Evolutionary conservation across 352 stramenopile species (phyloP), one percentile per base, ranked within the genome.

Genomic region (Pythium aristosporum): DNA sequence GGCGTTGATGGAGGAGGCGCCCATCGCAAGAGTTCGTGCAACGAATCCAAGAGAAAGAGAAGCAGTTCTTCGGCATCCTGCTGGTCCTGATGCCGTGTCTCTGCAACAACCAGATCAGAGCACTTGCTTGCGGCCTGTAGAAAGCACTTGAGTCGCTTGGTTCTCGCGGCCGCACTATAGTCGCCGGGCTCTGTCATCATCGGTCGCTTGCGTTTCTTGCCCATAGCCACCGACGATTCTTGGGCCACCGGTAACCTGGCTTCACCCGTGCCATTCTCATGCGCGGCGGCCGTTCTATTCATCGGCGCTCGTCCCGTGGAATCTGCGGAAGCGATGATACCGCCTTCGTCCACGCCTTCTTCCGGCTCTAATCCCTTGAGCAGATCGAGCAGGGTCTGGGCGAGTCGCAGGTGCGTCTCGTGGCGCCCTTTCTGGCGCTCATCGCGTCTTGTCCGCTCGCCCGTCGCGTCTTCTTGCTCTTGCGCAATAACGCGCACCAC

Each of bases 21-120:
- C 16, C 39, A 42, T 18, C 46, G 48, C 23, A 88, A 37, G n/a
- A 88, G 43, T 8, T 88, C 81, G 52, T 91, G 79, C 9, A 92
- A 61, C 13, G 87, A 58, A 61, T 94, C 82, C 42, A 94, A 62
- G 18, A 94, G 49, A 36, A 89, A 87, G 0, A 79, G 80, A 39
- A 94, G 68, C 57, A 91, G 84, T 49, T 94, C 79, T 80, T 94
- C 83, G 2, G 85, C 85, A 55, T 94, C 85, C 50, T 94, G 83
- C 42, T 94, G 83, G n/a, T 91, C 82, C 51, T 92, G 85, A 41
- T 71, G 67, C 2, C 64, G 64, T 3, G 63, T 41, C 5, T 62
- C 61, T 36, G 61, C 63, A 5, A 71, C 69, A 8, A 92, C 55
- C 18, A 92, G 66, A n/a, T 77, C 71, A 1, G 80, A 79, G 61